Conservation (phyloP, 805 yeast species). For the Kluyveromyces lactis region DNA sequence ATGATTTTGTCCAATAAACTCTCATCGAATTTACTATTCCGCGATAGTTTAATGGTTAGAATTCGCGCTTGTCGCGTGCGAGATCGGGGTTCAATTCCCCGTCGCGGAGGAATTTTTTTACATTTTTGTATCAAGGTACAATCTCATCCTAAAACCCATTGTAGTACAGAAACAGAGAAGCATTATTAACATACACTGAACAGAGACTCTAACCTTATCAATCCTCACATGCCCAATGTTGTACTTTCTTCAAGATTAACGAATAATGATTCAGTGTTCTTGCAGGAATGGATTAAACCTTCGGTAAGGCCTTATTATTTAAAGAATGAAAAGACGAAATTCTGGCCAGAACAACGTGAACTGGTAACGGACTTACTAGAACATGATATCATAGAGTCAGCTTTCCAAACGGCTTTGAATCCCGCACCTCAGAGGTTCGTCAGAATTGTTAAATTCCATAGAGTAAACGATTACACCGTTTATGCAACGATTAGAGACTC, state of each 20-base stretch:
- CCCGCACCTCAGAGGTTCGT: slow-evolving; percentile 12
- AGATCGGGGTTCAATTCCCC: slow-evolving; percentile 24
- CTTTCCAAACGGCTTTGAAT: neutral
- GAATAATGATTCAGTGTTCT: slow-evolving; percentile 16
- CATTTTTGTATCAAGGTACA: too few relatives aligned
- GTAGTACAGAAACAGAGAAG: too few relatives aligned
- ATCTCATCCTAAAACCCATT: too few relatives aligned
- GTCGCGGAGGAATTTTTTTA: slow-evolving; percentile 20
- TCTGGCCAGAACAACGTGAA: neutral
- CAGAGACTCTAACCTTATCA: too few relatives aligned
- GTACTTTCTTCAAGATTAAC: slow-evolving; percentile 10
- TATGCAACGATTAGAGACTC: slow-evolving; percentile 22
- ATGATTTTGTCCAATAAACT: neutral
- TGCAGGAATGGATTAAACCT: slow-evolving; percentile 19
- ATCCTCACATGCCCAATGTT: slow-evolving; percentile 16
- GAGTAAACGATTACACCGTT: slow-evolving; percentile 14
- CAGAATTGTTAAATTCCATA: slow-evolving; percentile 19
- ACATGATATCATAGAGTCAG: neutral
- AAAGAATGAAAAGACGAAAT: neutral
- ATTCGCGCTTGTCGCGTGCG: slow-evolving; percentile 23
- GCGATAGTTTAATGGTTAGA: slow-evolving; percentile 26
- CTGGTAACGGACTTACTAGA: neutral
- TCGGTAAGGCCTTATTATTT: slow-evolving; percentile 5
- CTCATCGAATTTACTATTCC: slow-evolving; percentile 8
- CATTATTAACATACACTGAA: too few relatives aligned